Conservation (phyloP, 371 early-diverging fungal genomes). For the Syncephalis fuscata region DNA sequence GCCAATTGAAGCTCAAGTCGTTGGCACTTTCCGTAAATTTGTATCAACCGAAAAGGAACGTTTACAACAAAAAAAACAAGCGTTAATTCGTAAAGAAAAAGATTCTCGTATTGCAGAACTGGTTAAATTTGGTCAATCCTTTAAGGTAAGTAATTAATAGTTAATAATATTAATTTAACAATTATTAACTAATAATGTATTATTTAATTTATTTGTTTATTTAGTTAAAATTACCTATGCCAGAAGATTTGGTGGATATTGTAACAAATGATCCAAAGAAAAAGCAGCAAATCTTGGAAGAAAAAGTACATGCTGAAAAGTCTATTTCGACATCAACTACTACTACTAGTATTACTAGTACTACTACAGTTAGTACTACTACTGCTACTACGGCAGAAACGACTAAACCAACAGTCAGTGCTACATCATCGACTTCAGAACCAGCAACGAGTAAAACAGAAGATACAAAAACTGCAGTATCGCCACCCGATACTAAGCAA, state of each 20-base stretch:
- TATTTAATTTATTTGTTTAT: neutral
- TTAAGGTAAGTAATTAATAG: no score
- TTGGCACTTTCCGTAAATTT: conserved; percentile 44
- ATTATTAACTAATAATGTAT: neutral
- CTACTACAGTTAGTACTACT: conserved; percentile 2
- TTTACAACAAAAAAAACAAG: conserved; percentile 60
- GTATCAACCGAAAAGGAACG: conserved; percentile 61
- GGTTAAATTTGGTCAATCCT: conserved; percentile 54
- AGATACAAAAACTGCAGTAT: no score
- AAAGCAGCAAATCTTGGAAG: conserved; percentile 5
- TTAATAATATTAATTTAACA: no score
- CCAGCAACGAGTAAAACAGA: conserved; percentile 6
- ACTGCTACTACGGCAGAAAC: conserved; percentile 4
- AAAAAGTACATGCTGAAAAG: no score
- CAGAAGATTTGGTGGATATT: conserved; percentile 1
- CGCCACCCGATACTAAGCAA: no score
- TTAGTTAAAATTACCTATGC: conserved; percentile 4
- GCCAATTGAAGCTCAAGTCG: conserved; percentile 35
- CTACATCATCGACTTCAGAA: neutral
- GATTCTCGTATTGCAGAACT: conserved; percentile 61
- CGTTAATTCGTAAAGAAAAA: conserved; percentile 42
- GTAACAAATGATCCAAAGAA: conserved; percentile 3
- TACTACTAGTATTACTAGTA: conserved; percentile 2
- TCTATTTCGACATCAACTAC: conserved; percentile 4
- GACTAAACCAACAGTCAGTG: conserved; percentile 4